These are phyloP conservation scores for Collybia sp. DNA, from an alignment of 768 basidiomycete genomes.

Conservation along the genomic window DNA sequence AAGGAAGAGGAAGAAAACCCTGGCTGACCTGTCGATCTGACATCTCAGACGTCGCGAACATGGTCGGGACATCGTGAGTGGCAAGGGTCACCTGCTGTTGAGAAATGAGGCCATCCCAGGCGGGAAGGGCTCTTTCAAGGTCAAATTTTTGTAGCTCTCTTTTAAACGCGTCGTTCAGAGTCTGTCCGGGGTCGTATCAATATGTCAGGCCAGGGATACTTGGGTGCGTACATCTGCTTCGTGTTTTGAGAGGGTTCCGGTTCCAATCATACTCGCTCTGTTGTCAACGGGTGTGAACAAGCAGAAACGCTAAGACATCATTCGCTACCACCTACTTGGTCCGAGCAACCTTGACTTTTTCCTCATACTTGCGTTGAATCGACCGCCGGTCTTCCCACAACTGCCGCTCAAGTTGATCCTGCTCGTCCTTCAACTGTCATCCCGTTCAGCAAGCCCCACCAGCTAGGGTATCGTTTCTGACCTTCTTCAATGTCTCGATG, in stretches of 20 bases:
- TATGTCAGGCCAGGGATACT: constrained; percentile 1
- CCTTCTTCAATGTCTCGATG: constrained; percentile 45
- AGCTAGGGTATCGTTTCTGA: constrained; percentile 19
- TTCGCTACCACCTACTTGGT: constrained; percentile 62
- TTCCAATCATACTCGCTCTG: constrained; percentile 68
- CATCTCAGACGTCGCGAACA: constrained; percentile 52
- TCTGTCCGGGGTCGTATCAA: constrained; percentile 33
- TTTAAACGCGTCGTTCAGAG: constrained; percentile 57
- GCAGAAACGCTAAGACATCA: constrained; percentile 2
- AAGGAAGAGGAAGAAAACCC: background rate
- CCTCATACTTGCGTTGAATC: constrained; percentile 62
- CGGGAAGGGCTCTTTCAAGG: constrained; percentile 57
- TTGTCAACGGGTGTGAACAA: constrained; percentile 5
- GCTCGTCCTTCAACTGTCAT: constrained; percentile 64
- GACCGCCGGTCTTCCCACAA: constrained; percentile 64
- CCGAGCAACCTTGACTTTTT: constrained; percentile 63
- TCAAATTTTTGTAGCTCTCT: constrained; percentile 69
- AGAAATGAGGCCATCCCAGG: constrained; percentile 73
- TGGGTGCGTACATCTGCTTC: constrained; percentile 50
- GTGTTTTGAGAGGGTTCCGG: constrained; percentile 53
- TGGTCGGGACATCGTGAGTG: constrained; percentile 59
- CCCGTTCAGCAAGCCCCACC: constrained; percentile 1
- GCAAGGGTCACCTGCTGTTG: constrained; percentile 68
- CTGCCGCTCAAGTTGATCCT: constrained; percentile 61
- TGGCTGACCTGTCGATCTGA: constrained; percentile 53